Percentiles rank a stretch among this genome's conserved stretches.
Conservation (phyloP, 371 early-diverging fungal species). For the Actinomortierella ambigua region DNA sequence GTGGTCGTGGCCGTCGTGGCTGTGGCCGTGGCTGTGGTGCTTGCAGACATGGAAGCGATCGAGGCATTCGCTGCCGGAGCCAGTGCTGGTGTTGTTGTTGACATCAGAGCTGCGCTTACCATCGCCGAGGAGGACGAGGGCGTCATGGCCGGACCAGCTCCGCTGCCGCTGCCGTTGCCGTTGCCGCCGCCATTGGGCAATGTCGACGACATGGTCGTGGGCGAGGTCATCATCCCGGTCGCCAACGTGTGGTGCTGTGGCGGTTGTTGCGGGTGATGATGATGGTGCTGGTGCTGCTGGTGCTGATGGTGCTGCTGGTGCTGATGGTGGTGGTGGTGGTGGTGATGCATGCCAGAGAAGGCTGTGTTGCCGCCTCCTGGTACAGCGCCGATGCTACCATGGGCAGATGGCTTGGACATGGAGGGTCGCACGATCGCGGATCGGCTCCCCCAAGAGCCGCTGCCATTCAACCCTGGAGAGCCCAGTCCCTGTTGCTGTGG, state of each 20-base stretch:
- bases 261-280: too few relatives aligned
- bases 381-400: slow-evolving; percentile 21
- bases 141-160: too few relatives aligned
- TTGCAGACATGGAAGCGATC: too few relatives aligned
- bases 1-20: too few relatives aligned
- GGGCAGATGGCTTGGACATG: slow-evolving; percentile 9
- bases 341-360: slow-evolving; percentile 7
- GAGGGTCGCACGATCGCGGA: slow-evolving; percentile 22
- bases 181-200: background rate
- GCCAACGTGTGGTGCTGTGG: too few relatives aligned
- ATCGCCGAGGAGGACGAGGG: too few relatives aligned
- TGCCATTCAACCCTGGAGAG: slow-evolving; percentile 34
- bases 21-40: too few relatives aligned
- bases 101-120: too few relatives aligned
- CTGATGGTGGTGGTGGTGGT: slow-evolving; percentile 18
- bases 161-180: background rate
- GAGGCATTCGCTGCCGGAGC: too few relatives aligned
- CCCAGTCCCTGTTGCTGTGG: slow-evolving; percentile 29
- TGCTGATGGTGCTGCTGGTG: slow-evolving; percentile 18
- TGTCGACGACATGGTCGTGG: too few relatives aligned
- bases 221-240: too few relatives aligned
- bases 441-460: slow-evolving; percentile 29
- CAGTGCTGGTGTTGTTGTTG: slow-evolving; percentile 15
- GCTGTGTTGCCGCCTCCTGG: slow-evolving; percentile 8
- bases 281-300: too few relatives aligned